Evolutionary conservation across 768 basidiomycete genomes (phyloP), one percentile per base, ranked within the genome.

Genomic region (Tephrocybe sp.): DNA sequence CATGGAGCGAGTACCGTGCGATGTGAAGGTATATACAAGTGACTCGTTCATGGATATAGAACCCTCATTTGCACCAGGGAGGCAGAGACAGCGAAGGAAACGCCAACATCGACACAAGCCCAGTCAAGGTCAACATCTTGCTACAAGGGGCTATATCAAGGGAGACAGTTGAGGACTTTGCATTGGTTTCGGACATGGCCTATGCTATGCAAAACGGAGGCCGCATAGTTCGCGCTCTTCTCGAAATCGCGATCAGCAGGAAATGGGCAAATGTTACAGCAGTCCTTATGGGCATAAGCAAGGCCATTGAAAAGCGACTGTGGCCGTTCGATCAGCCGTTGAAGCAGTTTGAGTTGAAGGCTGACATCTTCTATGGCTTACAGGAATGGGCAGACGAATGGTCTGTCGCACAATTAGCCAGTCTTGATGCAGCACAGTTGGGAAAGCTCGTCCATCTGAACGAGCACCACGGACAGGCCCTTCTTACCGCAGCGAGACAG

Each of bases 271-370:
- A 77, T 56, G 86, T 84, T 32, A 82, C 88, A 9, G 75, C 79
- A 2, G 86, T 89, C 9, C 78, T 98, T 19, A 84, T 94, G 77
- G 85, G 86, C 3, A 80, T 99, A 69, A 92, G 92, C 74, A 98
- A 98, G 66, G 90, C 92, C 3, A 79, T 96, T 46, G 92, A 96
- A 66, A 89, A 88, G 62, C 82, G 91, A 21, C 69, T 97, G 59
- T 99, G 97, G 97, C 91, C 95, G 2, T 98, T 86, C 64, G 89
- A 94, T 37, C 89, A 98, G 51, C 96, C 94, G 3, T 71, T 99
- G 26, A 82, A 73, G 55, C 93, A 98, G 61, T 90, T 88, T 60
- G 69, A 77, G 26, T 78, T 98, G 18, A 89, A 87, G 55, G 65
- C 70, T 22, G 92, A 96, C 35, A 79, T 92, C 7, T 62, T 97